Evolutionary conservation across 768 basidiomycete species (phyloP), one percentile per base, ranked within the genome.

Genomic region (Termitomyces sp.): DNA sequence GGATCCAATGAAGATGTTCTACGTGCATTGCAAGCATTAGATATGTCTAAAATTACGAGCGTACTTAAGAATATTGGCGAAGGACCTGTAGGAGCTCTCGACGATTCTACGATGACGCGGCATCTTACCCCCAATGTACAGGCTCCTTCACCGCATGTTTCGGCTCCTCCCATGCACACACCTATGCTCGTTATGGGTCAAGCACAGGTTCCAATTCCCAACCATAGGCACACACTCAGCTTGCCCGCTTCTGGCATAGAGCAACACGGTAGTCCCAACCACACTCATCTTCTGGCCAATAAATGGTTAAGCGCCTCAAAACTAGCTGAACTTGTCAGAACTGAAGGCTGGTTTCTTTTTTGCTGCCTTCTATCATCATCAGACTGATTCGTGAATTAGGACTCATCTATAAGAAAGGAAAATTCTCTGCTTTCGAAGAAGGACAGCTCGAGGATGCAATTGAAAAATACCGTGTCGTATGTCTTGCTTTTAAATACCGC

Each of bases 371-470:
- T 32, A 25, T 20, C 15, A 25, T 20, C 15, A 33, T 36, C 23
- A 12, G 36, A 32, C 31, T 20, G 20, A 25, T 49, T 35, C 29
- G 38, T 36, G 2, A 42, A 56, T 22, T 54, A 92, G 90, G 89
- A 31, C 79, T 93, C n/a, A 79, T 89, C 2, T 92, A 90, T 68
- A 91, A 87, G 71, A 91, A 91, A 68, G 91, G 91, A 13, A 92
- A 90, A 64, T 94, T 94, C 63, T 91, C 89, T 23, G 81, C 85
- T 0, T 83, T 84, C 39, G 91, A 94, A 63, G 87, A 85, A 54
- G 77, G 83, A 23, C 85, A 85, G 57, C 68, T 92, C 1, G 77
- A 71, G 58, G 67, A 69, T 13, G 90, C 89, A 7, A 83, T 93
- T 33, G 83, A 86, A 53, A 68, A 71, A 9, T 91, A 85, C 64